A percentile compares a stretch with the other conserved stretches of the same genome.
Evolutionary conservation across 495 filamentous ascomycete species (phyloP).

Genomic region (Amphirosellinia nigrospora): DNA sequence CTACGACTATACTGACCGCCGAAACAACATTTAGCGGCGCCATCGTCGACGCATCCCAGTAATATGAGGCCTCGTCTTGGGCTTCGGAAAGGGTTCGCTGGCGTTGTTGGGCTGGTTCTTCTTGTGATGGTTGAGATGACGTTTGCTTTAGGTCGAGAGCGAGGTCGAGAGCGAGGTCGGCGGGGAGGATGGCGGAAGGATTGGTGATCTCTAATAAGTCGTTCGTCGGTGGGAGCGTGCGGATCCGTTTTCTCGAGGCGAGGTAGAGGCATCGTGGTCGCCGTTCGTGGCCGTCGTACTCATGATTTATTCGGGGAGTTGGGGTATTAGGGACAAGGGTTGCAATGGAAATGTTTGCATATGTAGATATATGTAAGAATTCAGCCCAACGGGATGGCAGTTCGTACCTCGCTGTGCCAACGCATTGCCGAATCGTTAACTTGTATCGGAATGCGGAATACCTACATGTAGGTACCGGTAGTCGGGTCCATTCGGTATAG

Average conservation of each 20-base stretch:
- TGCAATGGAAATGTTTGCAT: constrained; percentile 5
- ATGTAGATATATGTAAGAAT: not conserved
- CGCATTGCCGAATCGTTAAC: not conserved
- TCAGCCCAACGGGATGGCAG: constrained; percentile 8
- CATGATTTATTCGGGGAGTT: constrained; percentile 5
- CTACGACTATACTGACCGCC: constrained; percentile 51
- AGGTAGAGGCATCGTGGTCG: constrained; percentile 17
- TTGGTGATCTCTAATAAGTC: constrained; percentile 31
- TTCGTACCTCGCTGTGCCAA: not conserved
- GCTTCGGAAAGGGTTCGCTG: constrained; percentile 24
- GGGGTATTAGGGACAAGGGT: constrained; percentile 1
- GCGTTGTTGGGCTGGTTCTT: constrained; percentile 10
- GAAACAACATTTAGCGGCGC: constrained; percentile 62
- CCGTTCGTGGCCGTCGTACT: constrained; percentile 20
- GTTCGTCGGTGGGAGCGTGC: constrained; percentile 30
- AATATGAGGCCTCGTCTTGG: constrained; percentile 43
- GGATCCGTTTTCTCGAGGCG: constrained; percentile 21
- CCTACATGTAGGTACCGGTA: not conserved
- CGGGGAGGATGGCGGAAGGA: constrained; percentile 30
- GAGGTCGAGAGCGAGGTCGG: constrained; percentile 33
- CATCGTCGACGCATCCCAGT: constrained; percentile 61
- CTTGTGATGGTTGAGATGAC: not conserved
- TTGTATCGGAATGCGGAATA: constrained; percentile 3
- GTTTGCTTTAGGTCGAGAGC: constrained; percentile 33
- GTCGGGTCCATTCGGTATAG: constrained; percentile 5